Conservation (phyloP, 1,139 yeast species). For the Blastobotrys buckinghamii region DNA sequence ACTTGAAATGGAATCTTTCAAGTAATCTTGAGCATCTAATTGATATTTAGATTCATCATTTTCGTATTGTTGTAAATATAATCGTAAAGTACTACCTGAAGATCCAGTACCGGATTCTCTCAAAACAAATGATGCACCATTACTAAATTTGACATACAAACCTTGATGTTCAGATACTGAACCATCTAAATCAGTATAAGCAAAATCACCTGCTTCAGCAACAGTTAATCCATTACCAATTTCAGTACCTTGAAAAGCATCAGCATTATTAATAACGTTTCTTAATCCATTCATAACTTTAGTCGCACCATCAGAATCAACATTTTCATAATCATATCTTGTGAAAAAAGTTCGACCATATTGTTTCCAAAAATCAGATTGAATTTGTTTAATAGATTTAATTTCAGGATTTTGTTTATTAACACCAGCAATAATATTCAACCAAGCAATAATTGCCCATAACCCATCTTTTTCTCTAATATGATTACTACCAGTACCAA, state of each 20-base stretch:
- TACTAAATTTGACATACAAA: slow-evolving; percentile 69
- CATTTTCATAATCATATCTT: slow-evolving; percentile 89
- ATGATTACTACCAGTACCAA: slow-evolving; percentile 97
- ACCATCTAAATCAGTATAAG: slow-evolving; percentile 93
- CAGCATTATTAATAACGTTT: slow-evolving; percentile 20
- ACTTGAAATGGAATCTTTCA: slow-evolving; percentile 54
- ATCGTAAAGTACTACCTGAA: slow-evolving; percentile 93
- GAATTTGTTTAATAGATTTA: slow-evolving; percentile 72
- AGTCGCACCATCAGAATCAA: slow-evolving; percentile 67
- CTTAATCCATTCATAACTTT: slow-evolving; percentile 58
- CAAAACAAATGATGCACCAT: slow-evolving; percentile 82
- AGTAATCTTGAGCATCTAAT: slow-evolving; percentile 60
- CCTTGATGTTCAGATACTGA: slow-evolving; percentile 91
- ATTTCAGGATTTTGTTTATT: slow-evolving; percentile 44
- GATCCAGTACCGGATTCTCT: slow-evolving; percentile 98
- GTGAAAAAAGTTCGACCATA: slow-evolving; percentile 98
- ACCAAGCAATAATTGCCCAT: slow-evolving; percentile 98
- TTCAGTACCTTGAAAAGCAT: slow-evolving; percentile 41
- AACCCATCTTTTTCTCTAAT: slow-evolving; percentile 96
- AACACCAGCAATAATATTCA: slow-evolving; percentile 84
- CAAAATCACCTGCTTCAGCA: slow-evolving; percentile 77
- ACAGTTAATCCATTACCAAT: slow-evolving; percentile 48
- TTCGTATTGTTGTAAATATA: slow-evolving; percentile 83
- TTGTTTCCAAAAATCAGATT: slow-evolving; percentile 78
- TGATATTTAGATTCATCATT: slow-evolving; percentile 48